These are phyloP conservation scores for Kodamaea leandrae DNA, from an alignment of 805 yeast species.

Conservation along the genomic window DNA sequence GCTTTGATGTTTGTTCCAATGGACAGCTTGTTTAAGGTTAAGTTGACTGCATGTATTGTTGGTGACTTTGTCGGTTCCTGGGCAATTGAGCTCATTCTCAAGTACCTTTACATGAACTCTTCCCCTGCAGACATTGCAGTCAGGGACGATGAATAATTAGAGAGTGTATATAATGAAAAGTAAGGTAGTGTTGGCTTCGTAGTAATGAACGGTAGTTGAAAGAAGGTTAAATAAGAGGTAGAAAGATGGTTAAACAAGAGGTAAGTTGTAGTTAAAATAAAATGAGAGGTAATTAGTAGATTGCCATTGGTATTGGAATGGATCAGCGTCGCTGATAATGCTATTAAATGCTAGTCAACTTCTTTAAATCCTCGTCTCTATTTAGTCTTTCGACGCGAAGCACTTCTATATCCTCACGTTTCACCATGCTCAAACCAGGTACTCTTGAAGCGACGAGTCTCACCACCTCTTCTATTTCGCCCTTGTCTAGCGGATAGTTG, in stretches of 20 bases:
- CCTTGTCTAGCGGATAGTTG: slow-evolving; percentile 25
- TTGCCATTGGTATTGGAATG: no score
- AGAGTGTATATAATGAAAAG: no score
- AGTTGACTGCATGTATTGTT: slow-evolving; percentile 69
- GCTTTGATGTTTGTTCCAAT: slow-evolving; percentile 90
- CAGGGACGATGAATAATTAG: no score
- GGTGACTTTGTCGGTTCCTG: slow-evolving; percentile 76
- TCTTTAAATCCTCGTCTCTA: slow-evolving; percentile 27
- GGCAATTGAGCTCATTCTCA: slow-evolving; percentile 76
- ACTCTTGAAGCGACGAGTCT: slow-evolving; percentile 20
- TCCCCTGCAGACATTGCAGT: slow-evolving; percentile 88
- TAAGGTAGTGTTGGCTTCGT: no score
- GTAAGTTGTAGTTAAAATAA: background rate
- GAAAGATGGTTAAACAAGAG: no score
- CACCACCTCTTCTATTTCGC: slow-evolving; percentile 31
- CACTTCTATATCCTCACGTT: slow-evolving; percentile 24
- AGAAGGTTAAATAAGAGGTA: no score
- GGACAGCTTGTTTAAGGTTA: slow-evolving; percentile 67
- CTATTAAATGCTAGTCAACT: no score
- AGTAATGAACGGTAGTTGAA: no score
- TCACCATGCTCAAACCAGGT: slow-evolving; percentile 20
- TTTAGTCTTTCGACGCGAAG: slow-evolving; percentile 25
- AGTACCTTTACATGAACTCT: slow-evolving; percentile 83
- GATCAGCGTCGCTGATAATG: no score
- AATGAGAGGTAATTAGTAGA: background rate